phyloP scores from a whole-genome alignment of 139 green algal genomes.

The Zygnema circumcarinatum region DNA sequence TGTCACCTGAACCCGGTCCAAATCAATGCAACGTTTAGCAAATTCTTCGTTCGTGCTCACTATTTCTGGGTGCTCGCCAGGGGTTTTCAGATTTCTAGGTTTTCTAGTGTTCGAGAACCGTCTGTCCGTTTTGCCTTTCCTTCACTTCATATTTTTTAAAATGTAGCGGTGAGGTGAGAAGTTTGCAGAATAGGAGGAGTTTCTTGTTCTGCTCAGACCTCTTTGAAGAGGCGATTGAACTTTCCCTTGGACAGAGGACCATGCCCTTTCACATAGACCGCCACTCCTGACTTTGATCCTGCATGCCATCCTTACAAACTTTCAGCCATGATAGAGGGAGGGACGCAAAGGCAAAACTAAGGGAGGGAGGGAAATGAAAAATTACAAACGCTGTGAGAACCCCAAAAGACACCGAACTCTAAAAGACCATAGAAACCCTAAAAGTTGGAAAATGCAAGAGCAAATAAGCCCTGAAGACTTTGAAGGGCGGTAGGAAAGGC shows the following conservation, averaged over 20 bases:
- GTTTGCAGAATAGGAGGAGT: neutral
- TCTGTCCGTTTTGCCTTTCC: neutral
- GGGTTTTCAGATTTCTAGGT: neutral
- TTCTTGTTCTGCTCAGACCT: slow-evolving; percentile 2
- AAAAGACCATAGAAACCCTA: no score
- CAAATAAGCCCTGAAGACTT: no score
- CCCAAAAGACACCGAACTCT: neutral
- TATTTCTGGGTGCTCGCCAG: neutral
- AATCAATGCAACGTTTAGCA: neutral
- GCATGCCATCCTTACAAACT: neutral
- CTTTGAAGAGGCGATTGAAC: slow-evolving; percentile 35
- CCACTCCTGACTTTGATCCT: slow-evolving; percentile 1
- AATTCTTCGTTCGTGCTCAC: neutral
- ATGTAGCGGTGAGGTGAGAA: neutral
- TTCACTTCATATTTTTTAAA: neutral
- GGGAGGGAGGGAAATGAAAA: neutral
- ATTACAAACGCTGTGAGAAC: neutral
- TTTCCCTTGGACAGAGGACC: slow-evolving; percentile 14
- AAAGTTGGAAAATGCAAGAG: no score
- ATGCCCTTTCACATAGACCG: slow-evolving; percentile 11
- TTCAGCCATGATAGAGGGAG: neutral
- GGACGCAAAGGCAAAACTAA: neutral
- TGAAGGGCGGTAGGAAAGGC: neutral
- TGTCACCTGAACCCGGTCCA: slow-evolving; percentile 43
- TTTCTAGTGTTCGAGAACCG: neutral